phyloP scores from a whole-genome alignment of 257 asterid species.

The Gentiana macrophylla region DNA sequence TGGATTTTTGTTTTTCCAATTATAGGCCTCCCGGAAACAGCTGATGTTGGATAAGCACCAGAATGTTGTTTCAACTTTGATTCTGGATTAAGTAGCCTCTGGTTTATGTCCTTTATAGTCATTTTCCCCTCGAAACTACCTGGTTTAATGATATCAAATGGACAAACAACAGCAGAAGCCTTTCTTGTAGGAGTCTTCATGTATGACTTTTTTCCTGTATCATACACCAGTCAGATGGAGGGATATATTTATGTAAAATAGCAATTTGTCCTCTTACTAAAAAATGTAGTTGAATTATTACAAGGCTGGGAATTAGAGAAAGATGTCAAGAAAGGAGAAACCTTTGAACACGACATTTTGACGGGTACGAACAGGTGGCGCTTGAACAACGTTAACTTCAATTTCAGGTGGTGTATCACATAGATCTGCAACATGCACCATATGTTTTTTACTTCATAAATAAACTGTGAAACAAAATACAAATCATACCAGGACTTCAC shows the following conservation, averaged over 20 bases:
- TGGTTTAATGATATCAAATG: constrained; percentile 78
- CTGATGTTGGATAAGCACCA: constrained; percentile 53
- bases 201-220: constrained; percentile 62
- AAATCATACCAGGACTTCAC: too few species aligned
- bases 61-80: constrained; percentile 28
- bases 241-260: background rate
- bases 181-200: constrained; percentile 52
- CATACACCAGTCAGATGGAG: background rate
- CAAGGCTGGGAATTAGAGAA: too few species aligned
- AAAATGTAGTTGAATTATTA: too few species aligned
- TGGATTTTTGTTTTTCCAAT: constrained; percentile 84
- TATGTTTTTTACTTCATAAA: background rate
- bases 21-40: constrained; percentile 89
- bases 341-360: constrained; percentile 66
- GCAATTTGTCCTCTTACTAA: too few species aligned
- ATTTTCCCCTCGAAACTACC: constrained; percentile 65
- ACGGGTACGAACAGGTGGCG: constrained; percentile 34
- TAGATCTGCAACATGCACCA: constrained; percentile 33
- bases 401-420: constrained; percentile 28
- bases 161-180: constrained; percentile 56
- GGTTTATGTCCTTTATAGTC: constrained; percentile 87
- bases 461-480: background rate
- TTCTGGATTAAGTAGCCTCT: constrained; percentile 53
- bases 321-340: constrained; percentile 6
- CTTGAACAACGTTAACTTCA: constrained; percentile 30